Evolutionary conservation across 345 rosid genomes (phyloP).

Genomic region (Raphanus raphanistrum): DNA sequence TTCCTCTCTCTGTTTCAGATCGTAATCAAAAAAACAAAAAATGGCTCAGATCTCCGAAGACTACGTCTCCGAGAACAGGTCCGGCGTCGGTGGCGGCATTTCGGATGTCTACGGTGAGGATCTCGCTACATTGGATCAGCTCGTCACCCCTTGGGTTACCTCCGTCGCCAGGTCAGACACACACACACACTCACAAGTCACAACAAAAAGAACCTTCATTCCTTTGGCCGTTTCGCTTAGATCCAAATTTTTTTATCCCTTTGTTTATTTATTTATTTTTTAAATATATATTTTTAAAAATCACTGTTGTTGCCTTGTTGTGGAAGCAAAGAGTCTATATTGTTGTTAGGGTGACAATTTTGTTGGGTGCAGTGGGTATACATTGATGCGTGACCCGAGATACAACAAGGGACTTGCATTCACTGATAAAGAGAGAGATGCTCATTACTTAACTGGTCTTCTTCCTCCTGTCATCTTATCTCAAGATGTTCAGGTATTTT

Average conservation of each 20-base stretch:
- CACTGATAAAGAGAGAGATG: constrained; percentile 81
- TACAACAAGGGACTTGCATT: constrained; percentile 95
- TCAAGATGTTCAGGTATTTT: constrained; percentile 80
- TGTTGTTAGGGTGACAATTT: background rate
- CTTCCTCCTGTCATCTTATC: constrained; percentile 68
- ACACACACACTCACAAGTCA: too few relatives aligned
- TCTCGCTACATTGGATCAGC: constrained; percentile 37
- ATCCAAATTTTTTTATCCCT: background rate
- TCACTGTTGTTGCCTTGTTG: constrained; percentile 1
- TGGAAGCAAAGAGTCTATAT: background rate
- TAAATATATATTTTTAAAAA: background rate
- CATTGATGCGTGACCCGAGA: constrained; percentile 80
- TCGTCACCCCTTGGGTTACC: constrained; percentile 42
- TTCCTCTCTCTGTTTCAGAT: background rate
- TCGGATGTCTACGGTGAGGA: constrained; percentile 38
- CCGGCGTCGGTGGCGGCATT: constrained; percentile 37
- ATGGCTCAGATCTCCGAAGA: constrained; percentile 34
- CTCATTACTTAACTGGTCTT: constrained; percentile 90
- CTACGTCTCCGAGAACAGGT: background rate
- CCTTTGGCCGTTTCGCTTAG: background rate
- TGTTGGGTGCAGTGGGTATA: constrained; percentile 58
- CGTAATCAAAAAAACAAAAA: background rate
- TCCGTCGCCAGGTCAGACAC: constrained; percentile 32
- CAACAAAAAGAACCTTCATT: background rate
- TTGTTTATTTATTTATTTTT: too few relatives aligned